phyloP scores from a whole-genome alignment of 768 basidiomycete genomes.

The Lentinus tigrinus region DNA sequence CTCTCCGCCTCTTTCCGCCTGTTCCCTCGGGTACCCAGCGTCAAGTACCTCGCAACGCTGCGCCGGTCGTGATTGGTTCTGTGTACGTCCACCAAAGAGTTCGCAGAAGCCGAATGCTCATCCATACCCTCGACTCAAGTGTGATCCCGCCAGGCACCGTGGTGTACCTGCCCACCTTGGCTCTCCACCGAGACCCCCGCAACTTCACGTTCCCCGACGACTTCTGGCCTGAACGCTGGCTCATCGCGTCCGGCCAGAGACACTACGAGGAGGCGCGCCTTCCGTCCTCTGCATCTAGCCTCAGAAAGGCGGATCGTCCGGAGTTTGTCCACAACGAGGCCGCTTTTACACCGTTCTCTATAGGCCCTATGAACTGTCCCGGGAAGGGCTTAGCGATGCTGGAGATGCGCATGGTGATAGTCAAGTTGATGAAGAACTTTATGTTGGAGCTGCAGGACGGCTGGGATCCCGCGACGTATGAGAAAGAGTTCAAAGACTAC shows the following conservation, averaged over 20 bases:
- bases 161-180: slow-evolving; percentile 35
- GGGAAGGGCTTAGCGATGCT: slow-evolving; percentile 45
- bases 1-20: slow-evolving; percentile 43
- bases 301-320: not conserved
- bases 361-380: slow-evolving; percentile 50
- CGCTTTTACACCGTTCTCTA: slow-evolving; percentile 43
- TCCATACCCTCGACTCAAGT: not conserved
- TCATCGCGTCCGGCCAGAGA: slow-evolving; percentile 19
- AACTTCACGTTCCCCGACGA: slow-evolving; percentile 42
- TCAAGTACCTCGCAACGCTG: slow-evolving; percentile 29
- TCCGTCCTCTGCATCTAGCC: not conserved
- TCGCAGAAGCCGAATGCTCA: no score
- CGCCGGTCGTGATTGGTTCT: slow-evolving; percentile 33
- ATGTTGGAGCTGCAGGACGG: slow-evolving; percentile 29
- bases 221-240: slow-evolving; percentile 45
- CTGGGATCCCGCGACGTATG: slow-evolving; percentile 28
- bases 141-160: slow-evolving; percentile 35
- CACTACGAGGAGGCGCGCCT: not conserved
- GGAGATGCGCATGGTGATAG: slow-evolving; percentile 32
- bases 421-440: slow-evolving; percentile 33
- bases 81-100: slow-evolving; percentile 22
- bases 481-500: slow-evolving; percentile 27
- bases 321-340: slow-evolving; percentile 22
- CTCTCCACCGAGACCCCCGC: slow-evolving; percentile 41
- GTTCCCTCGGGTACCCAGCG: slow-evolving; percentile 39